phyloP scores from a whole-genome alignment of 495 filamentous ascomycete genomes.

The Hyaloscypha variabilis region DNA sequence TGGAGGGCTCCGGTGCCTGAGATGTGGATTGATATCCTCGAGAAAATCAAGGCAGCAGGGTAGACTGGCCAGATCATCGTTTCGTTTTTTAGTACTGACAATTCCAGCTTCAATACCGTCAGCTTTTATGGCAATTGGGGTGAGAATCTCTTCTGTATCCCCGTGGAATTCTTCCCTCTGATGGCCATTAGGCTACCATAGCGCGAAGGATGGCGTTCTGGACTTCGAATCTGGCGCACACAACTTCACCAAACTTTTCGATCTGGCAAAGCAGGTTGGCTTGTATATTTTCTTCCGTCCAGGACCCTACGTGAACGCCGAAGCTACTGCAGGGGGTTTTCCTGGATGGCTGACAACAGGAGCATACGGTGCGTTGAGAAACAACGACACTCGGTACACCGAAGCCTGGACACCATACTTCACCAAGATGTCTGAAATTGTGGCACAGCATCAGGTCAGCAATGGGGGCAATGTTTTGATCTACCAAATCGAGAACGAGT shows the following conservation, averaged over 20 bases:
- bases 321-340: conserved; percentile 59
- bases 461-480: conserved; percentile 57
- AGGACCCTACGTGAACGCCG: conserved; percentile 63
- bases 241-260: conserved; percentile 54
- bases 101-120: conserved; percentile 45
- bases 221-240: conserved; percentile 60
- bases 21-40: conserved; percentile 62
- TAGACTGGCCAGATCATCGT: conserved; percentile 39
- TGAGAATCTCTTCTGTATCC: not conserved
- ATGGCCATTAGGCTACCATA: conserved; percentile 45
- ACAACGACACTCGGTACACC: conserved; percentile 60
- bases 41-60: conserved; percentile 63
- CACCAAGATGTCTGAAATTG: conserved; percentile 48
- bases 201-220: conserved; percentile 46
- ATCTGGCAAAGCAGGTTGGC: conserved; percentile 58
- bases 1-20: conserved; percentile 59
- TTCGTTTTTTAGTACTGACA: conserved; percentile 7
- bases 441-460: conserved; percentile 55
- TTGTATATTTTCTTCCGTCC: conserved; percentile 61
- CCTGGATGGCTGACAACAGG: conserved; percentile 64
- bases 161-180: conserved; percentile 40
- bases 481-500: conserved; percentile 67
- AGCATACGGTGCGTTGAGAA: conserved; percentile 58
- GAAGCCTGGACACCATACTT: conserved; percentile 57
- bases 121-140: conserved; percentile 62